Evolutionary conservation across 2,329 filamentous ascomycete species (phyloP), one percentile per base, ranked within the genome.

Genomic region (Cercospora berteroae): DNA sequence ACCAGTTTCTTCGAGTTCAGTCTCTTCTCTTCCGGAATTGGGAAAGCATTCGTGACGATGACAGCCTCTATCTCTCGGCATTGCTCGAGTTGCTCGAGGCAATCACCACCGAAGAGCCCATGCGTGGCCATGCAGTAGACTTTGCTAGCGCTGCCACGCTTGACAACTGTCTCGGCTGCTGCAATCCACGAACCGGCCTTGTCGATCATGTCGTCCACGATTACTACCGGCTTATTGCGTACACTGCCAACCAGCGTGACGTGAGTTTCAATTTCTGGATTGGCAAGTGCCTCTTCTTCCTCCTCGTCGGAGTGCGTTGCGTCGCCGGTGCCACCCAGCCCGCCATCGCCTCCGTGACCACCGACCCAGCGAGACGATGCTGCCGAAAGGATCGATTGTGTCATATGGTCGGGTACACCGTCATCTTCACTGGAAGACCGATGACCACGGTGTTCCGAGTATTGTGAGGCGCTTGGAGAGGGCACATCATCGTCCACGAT

Each of bases 181-280:
- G 94, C 94, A 73, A 99, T 96, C 95, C 95, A 99, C 6, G 93
- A 97, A 13, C 91, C 92, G 9, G 93, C 89, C 82, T 97, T 97
- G 82, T 99, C 95, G 76, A 99, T 97, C 91, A 99, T 98, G 79
- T 99, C 95, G 78, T 99, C 95, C 60, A 99, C 91, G 69, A 99
- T 93, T 77, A 99, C 90, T 63, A 98, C 95, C 0, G 92, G 90
- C 67, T 92, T 88, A 77, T 92, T 89, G 76, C 89, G 90, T 68
- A 99, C 95, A 75, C 98, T 92, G 68, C 95, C 95, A 13, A 99
- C 95, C n/a, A 99, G 85, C 0, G 95, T 99, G 74, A 99, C 96
- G 83, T 94, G 97, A 76, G 94, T 93, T 81, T 99, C 95, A 23
- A 94, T 84, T 68, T 90, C 89, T 10, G 90, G 88, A 72, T 94